Base-by-base conservation (phyloP, 805 yeast genomes). In the Sungouiozyma intestinalis region DNA sequence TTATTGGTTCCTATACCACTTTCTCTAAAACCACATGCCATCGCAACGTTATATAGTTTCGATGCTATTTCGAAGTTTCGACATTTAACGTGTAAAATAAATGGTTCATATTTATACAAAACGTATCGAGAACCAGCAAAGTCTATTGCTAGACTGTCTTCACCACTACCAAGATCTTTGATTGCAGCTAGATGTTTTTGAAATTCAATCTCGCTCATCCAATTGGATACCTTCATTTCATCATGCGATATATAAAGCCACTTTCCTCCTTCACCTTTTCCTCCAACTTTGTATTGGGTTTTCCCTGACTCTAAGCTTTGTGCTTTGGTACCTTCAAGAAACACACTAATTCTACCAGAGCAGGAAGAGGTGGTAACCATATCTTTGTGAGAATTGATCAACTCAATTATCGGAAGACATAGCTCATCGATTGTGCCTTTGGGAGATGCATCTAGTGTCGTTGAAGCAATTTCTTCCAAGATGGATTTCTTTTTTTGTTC, bases 341-440 rank as follows among this genome's bases (percentile, higher is more conserved):
- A 86, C 0, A 86, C 86, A 44, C 90, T 79, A 1, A 85, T 80
- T 53, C 95, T 67, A 2, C 95, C 95, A 0, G 94, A 84, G 50
- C 95, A 86, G 15, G 92, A 80, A 1, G 94, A 83, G 0, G 95
- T 86, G 2, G 94, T 85, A 9, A 86, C 92, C 77, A 82, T 72
- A 48, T 81, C 77, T 0, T 62, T 52, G 49, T 76, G 74, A 2
- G 71, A 49, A 53, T 86, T 86, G 50, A 86, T 80, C 14, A 79
- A 56, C 14, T 74, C 60, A 46, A 86, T 84, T 16, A 86, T 69
- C 2, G 95, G 94, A 11, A 80, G 53, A 51, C 94, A 80, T 16
- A 73, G 64, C 39, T 64, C 76, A 60, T 86, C 95, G n/a, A 85
- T 78, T 2, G 85, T 72, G 1, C 95, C 95, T 54, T 86, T 87